A percentile compares a stretch with the other conserved stretches of the same genome.
phyloP scores from a whole-genome alignment of 202 grass and related monocot species.

The Elaeis oleifera region DNA sequence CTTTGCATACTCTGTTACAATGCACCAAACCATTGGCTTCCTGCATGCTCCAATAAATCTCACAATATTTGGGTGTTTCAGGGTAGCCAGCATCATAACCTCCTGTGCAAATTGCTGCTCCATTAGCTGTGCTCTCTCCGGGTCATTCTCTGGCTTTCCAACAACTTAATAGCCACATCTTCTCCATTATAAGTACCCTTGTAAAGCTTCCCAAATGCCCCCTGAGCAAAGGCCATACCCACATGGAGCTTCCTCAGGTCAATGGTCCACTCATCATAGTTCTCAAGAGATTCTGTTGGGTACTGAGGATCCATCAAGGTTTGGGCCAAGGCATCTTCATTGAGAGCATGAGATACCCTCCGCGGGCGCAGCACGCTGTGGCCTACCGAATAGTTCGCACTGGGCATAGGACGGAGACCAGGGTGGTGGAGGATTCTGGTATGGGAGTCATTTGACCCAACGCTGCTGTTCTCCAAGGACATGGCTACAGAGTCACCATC shows the following conservation, averaged over 20 bases:
- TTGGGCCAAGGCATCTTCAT: constrained; percentile 37
- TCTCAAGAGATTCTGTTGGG: constrained; percentile 44
- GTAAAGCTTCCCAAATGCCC: constrained; percentile 72
- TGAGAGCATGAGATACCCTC: constrained; percentile 21
- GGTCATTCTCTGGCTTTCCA: constrained; percentile 54
- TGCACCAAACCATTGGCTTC: constrained; percentile 66
- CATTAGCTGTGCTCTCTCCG: constrained; percentile 56
- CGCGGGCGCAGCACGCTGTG: constrained; percentile 26
- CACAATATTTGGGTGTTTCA: constrained; percentile 63
- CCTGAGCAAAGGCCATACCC: constrained; percentile 52
- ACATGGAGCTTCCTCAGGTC: constrained; percentile 58
- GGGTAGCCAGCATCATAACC: constrained; percentile 54
- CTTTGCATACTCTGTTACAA: constrained; percentile 79
- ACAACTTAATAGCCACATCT: constrained; percentile 63
- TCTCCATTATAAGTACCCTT: constrained; percentile 57
- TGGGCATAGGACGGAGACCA: too few relatives aligned
- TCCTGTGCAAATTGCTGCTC: constrained; percentile 75
- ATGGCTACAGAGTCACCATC: constrained; percentile 6
- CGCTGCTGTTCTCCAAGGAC: constrained; percentile 16
- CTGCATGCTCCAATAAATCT: constrained; percentile 67
- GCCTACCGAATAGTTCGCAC: constrained; percentile 5
- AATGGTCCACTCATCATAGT: constrained; percentile 57
- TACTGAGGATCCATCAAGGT: constrained; percentile 44
- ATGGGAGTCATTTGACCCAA: constrained; percentile 13
- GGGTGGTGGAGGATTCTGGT: constrained; percentile 5